Evolutionary conservation across 225 moss, liverwort and hornwort species (phyloP), one percentile per base, ranked within the genome.

Genomic region (Asterella californica): DNA sequence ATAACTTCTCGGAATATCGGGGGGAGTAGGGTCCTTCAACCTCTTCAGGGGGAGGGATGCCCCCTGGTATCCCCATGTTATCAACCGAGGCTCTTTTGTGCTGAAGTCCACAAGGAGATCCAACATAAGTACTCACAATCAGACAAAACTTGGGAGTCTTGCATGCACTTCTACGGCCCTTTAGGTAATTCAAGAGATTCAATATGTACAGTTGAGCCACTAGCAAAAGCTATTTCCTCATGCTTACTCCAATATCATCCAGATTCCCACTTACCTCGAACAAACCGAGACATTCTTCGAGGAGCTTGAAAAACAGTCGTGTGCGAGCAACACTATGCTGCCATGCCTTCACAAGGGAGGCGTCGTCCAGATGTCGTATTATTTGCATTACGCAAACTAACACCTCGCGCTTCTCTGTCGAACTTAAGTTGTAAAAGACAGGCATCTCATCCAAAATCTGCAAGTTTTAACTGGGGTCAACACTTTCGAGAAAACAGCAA

Each of bases 371-470:
- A 87, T 96, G 91, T 46, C 94, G 89, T 74, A 94, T 84, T 72
- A 92, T 86, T 76, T 96, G 96, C 83, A 96, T 88, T 30, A 94
- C 88, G 83, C 96, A 92, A 32, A 96, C 91, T 82, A 96, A 83
- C 47, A 96, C 88, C 88, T 96, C 96, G 73, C 94, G 92, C 82
- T 92, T 96, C 79, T 92, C 96, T 49, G 88, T 88, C 57, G 86
- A 48, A 85, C 83, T 81, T 79, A 96, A 86, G 78, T 89, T 88
- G 86, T 96, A 90, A 73, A 94, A 96, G 38, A 96, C 96, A 50
- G 94, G 92, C 91, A 96, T 94, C 80, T 96, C 96, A 78, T 96
- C 96, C 90, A 96, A 78, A 50, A 96, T 91, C 94, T 96, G 89
- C 70, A 69, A 48, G 9, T 60, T 12, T 32, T 37, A 57, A 42